A percentile compares a stretch with the other conserved stretches of the same genome.
phyloP scores from a whole-genome alignment of 2,329 filamentous ascomycete species.

The Fusarium duplospermum region DNA sequence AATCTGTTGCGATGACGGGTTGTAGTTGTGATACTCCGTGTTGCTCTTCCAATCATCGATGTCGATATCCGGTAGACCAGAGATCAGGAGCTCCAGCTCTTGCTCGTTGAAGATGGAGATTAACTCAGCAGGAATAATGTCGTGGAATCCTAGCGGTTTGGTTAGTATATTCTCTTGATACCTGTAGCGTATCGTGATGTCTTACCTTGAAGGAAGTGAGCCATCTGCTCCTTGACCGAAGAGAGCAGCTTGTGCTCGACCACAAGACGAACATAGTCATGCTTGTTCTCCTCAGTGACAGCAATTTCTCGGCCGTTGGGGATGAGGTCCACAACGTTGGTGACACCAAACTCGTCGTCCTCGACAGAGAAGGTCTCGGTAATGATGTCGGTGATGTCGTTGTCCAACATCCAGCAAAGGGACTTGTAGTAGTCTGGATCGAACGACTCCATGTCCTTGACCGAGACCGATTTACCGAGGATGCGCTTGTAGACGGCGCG shows the following conservation, averaged over 20 bases:
- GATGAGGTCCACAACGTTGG: constrained; percentile 86
- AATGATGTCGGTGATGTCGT: constrained; percentile 98
- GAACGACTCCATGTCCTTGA: constrained; percentile 99
- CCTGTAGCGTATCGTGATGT: constrained; percentile 4
- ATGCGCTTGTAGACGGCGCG: constrained; percentile 98
- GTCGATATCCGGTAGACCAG: constrained; percentile 95
- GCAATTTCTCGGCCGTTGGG: constrained; percentile 90
- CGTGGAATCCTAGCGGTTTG: constrained; percentile 82
- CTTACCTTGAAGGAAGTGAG: constrained; percentile 87
- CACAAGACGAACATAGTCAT: constrained; percentile 93
- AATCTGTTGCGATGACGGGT: constrained; percentile 91
- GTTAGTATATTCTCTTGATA: neutral
- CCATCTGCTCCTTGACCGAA: constrained; percentile 94
- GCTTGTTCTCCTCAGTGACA: constrained; percentile 98
- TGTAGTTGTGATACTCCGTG: constrained; percentile 99
- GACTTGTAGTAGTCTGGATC: constrained; percentile 99
- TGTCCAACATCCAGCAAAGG: constrained; percentile 96
- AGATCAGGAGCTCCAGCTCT: constrained; percentile 95
- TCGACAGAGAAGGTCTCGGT: constrained; percentile 96
- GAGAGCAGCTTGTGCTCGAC: constrained; percentile 93
- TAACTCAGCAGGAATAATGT: constrained; percentile 94
- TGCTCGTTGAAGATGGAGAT: constrained; percentile 99
- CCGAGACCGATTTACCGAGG: constrained; percentile 90
- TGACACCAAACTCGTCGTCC: constrained; percentile 92
- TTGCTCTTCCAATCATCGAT: constrained; percentile 99